Evolutionary conservation across 306 rosid genomes (phyloP), one percentile per base, ranked within the genome.

Genomic region (Pyrus communis): DNA sequence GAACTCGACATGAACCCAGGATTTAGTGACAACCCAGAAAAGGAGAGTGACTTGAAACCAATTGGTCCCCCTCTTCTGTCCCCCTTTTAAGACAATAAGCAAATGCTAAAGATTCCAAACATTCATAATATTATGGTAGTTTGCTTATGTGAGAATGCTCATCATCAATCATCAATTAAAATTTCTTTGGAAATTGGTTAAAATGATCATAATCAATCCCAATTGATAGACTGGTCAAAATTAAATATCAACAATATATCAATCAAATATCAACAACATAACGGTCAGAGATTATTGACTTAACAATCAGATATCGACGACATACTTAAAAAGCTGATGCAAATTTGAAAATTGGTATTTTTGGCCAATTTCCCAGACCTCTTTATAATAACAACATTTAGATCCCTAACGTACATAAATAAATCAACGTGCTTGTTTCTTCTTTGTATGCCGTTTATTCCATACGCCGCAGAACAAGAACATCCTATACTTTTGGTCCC

Each of bases 41-140:
- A 83, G 76, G 82, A 86, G 84, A 86, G 87, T 83, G 93, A 88
- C 87, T 84, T 82, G 83, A 84, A 89, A 79, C 89, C 84, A 70
- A 88, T 86, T 82, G 90, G 98, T 88, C 93, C 98, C 93, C 92
- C 71, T 51, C 76, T 35, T 13, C 78, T 90, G 93, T 88, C 85
- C 84, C 84, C 86, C 45, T 85, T 84, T 76, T 33, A 75, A 83
- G 86, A 87, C 93, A 89, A 85, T 74, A 64, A 75, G 75, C 76
- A 77, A 79, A 85, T 83, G 84, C 83, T 68, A 79, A 76, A 84
- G 86, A 88, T 84, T 89, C 93, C 90, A 88, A 84, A 82, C 81
- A 84, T 49, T 85, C 91, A 91, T 84, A 76, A 87, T 61, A 27
- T 82, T 51, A 51, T 51, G 55, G 90, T 81, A 49, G 63, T 86